Evolutionary conservation across 1,284 basidiomycete species (phyloP), one percentile per base, ranked within the genome.

Genomic region (Ustilago tritici): DNA sequence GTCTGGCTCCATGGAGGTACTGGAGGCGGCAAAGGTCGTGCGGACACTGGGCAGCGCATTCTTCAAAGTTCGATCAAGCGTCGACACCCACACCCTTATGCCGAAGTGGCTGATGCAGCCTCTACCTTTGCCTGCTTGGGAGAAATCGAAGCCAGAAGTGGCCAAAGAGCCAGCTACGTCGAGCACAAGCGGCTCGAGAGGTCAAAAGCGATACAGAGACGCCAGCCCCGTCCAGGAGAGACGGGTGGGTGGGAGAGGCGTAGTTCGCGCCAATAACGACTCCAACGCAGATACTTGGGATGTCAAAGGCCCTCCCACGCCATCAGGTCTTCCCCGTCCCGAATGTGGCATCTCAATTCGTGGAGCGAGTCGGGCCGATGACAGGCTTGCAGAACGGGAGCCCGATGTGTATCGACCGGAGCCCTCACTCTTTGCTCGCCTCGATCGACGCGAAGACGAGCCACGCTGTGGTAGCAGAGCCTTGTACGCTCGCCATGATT

Each of bases 81-180:
- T 6, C 4, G n/a, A 50, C 32, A 23, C 38, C 8, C 41, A 62
- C 31, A 14, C 10, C 7, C n/a, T 28, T 10, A 6, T 32, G 3
- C 62, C 68, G 3, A 17, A 23, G 9, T 70, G 68, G 68, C 55
- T 70, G 8, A 57, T 65, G 54, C 28, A 32, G 3, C 62, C 61
- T 47, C 54, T 47, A 2, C 54, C 54, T 12, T 55, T 70, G 5
- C 68, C 62, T 7, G 47, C 38, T 4, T 56, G 52, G 49, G 15
- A 19, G n/a, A 41, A 23, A 6, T 57, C 61, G n/a, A 6, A 19
- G 12, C 8, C 35, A 2, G 46, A n/a, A 8, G n/a, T 43, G 4
- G 32, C 19, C 4, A 55, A 19, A 14, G 36, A 32, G 46, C 28
- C 38, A 7, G 14, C 58, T 15, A 12, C 35, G 11, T 11, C 31